Conservation (phyloP, 2,329 filamentous ascomycete genomes). For the Rutstroemia sp. region DNA sequence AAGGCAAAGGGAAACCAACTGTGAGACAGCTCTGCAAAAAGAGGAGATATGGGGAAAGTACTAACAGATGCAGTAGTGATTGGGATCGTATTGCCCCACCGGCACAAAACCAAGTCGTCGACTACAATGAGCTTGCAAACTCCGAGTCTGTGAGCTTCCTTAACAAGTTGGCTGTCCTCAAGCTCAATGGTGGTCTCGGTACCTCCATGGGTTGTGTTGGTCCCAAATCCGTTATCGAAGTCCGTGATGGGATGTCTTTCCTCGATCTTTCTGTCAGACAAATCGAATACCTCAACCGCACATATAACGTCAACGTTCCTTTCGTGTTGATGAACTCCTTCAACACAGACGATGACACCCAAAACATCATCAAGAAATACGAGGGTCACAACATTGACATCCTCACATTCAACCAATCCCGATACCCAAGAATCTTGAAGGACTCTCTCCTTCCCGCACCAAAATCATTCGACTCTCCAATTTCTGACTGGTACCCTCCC, state of each 20-base stretch:
- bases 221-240: slow-evolving; percentile 98
- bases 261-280: slow-evolving; percentile 96
- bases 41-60: slow-evolving; percentile 9
- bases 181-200: slow-evolving; percentile 98
- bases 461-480: slow-evolving; percentile 78
- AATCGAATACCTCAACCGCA: slow-evolving; percentile 98
- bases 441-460: slow-evolving; percentile 95
- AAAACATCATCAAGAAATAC: slow-evolving; percentile 99
- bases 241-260: slow-evolving; percentile 99
- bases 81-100: slow-evolving; percentile 97
- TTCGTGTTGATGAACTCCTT: slow-evolving; percentile 99
- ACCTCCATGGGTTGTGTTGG: slow-evolving; percentile 99
- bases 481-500: slow-evolving; percentile 97
- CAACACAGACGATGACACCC: slow-evolving; percentile 98
- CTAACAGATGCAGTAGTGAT: slow-evolving; percentile 49
- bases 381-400: slow-evolving; percentile 99
- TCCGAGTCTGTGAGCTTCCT: slow-evolving; percentile 88
- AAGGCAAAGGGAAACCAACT: slow-evolving; percentile 95
- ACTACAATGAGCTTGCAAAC: slow-evolving; percentile 86
- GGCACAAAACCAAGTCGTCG: slow-evolving; percentile 86
- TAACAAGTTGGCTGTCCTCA: slow-evolving; percentile 95
- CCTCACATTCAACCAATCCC: slow-evolving; percentile 98
- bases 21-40: slow-evolving; percentile 36
- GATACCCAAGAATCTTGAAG: slow-evolving; percentile 96
- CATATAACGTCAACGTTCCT: slow-evolving; percentile 92